Evolutionary conservation across 2,329 filamentous ascomycete genomes (phyloP).

Genomic region (Chrysoporthe austroafricana): DNA sequence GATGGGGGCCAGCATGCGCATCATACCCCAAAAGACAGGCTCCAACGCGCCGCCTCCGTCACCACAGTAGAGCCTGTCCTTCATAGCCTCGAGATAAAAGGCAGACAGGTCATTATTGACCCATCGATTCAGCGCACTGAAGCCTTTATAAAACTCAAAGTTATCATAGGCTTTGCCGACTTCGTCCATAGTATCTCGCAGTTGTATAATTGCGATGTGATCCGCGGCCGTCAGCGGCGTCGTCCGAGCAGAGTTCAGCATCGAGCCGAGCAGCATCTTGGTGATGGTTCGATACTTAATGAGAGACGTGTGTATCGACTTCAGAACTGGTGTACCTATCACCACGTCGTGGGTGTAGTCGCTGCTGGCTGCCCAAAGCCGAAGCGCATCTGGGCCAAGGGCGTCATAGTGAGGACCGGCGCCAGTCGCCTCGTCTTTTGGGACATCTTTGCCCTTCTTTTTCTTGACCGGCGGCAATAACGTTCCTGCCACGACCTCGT

Average conservation of each 20-base stretch:
- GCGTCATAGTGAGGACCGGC: conserved; percentile 56
- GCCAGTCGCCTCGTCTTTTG: conserved; percentile 45
- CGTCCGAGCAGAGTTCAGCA: conserved; percentile 58
- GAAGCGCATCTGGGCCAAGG: conserved; percentile 83
- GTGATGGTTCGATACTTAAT: conserved; percentile 88
- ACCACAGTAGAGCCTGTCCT: conserved; percentile 89
- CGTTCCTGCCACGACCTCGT: conserved; percentile 83
- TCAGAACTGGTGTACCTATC: conserved; percentile 77
- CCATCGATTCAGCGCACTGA: conserved; percentile 78
- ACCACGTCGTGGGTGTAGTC: conserved; percentile 90
- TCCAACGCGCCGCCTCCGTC: conserved; percentile 66
- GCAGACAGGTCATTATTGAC: conserved; percentile 82
- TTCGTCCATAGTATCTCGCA: conserved; percentile 66
- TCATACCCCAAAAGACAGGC: conserved; percentile 71
- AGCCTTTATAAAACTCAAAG: conserved; percentile 82
- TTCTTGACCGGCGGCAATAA: conserved; percentile 71
- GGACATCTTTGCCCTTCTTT: conserved; percentile 55
- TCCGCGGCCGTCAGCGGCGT: conserved; percentile 65
- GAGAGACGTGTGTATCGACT: conserved; percentile 74
- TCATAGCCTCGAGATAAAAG: conserved; percentile 91
- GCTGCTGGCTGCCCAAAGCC: conserved; percentile 88
- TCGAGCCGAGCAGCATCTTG: conserved; percentile 84
- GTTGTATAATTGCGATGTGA: conserved; percentile 76
- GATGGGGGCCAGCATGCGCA: conserved; percentile 80
- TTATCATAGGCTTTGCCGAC: conserved; percentile 68